Conservation (phyloP, 2,329 filamentous ascomycete genomes). For the Aureobasidium sp. region DNA sequence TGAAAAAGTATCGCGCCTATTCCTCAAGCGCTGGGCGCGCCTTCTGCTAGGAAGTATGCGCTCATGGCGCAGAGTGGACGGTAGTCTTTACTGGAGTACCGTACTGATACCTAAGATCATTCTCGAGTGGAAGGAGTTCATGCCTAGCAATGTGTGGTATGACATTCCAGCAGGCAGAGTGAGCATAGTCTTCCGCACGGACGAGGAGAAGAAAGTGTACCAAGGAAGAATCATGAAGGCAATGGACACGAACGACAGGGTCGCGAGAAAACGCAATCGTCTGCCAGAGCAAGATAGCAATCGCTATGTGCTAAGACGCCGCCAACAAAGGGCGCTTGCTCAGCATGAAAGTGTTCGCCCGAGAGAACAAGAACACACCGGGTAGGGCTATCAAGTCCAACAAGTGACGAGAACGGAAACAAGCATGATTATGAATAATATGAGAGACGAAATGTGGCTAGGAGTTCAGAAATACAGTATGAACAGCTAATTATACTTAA, state of each 20-base stretch:
- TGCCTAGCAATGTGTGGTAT: slow-evolving; percentile 22
- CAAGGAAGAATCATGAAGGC: background rate
- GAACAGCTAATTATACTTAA: background rate
- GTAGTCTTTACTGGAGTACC: slow-evolving; percentile 9
- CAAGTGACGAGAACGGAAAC: background rate
- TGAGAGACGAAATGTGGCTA: background rate
- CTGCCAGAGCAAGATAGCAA: background rate
- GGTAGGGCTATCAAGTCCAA: background rate
- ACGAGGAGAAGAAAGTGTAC: background rate
- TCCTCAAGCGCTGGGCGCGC: slow-evolving; percentile 25
- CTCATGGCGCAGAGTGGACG: background rate
- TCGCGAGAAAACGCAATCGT: background rate
- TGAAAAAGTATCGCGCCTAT: background rate
- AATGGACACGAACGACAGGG: background rate
- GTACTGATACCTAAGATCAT: slow-evolving; percentile 23
- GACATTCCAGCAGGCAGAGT: slow-evolving; percentile 27
- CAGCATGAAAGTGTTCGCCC: background rate
- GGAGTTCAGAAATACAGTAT: background rate
- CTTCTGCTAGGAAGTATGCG: slow-evolving; percentile 20
- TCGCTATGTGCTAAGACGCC: background rate
- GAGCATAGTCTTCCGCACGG: slow-evolving; percentile 19
- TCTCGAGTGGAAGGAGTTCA: slow-evolving; percentile 22
- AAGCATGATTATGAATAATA: background rate
- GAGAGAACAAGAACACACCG: background rate
- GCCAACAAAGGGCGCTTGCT: background rate